Percentiles rank a stretch among this genome's conserved stretches.
phyloP scores from a whole-genome alignment of 2,329 filamentous ascomycete genomes.

The Septoria petroselini region DNA sequence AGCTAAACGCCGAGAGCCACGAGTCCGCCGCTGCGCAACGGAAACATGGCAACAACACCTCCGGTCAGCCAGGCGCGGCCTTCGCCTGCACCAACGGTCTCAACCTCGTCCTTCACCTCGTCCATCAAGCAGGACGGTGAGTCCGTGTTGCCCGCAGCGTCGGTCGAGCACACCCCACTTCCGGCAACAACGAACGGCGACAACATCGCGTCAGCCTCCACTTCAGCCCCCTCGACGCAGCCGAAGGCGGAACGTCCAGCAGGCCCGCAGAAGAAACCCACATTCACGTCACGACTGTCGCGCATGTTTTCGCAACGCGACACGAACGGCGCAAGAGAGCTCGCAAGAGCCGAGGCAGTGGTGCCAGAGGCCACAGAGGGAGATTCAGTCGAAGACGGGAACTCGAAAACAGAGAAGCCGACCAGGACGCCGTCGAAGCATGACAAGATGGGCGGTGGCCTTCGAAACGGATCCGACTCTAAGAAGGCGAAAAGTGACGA shows the following conservation, averaged over 20 bases:
- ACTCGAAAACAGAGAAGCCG: conserved; percentile 28
- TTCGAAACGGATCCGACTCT: conserved; percentile 34
- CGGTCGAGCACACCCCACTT: conserved; percentile 8
- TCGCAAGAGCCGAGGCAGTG: conserved; percentile 12
- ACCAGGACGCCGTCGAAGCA: conserved; percentile 35
- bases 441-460: conserved; percentile 27
- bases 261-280: conserved; percentile 39
- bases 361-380: conserved; percentile 27
- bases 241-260: conserved; percentile 25
- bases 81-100: conserved; percentile 38
- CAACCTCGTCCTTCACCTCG: conserved; percentile 45
- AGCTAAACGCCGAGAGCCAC: no score
- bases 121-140: conserved; percentile 23
- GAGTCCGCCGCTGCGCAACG: neutral
- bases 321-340: conserved; percentile 27
- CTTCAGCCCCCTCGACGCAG: neutral
- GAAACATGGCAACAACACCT: conserved; percentile 21
- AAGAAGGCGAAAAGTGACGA: conserved; percentile 36
- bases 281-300: conserved; percentile 40
- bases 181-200: conserved; percentile 26
- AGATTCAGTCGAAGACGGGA: conserved; percentile 24
- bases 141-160: conserved; percentile 1
- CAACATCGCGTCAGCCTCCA: conserved; percentile 5
- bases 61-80: conserved; percentile 14
- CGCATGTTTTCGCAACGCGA: conserved; percentile 45